Base-by-base conservation (phyloP, 2,329 filamentous ascomycete genomes). In the Diaporthe ampelina region DNA sequence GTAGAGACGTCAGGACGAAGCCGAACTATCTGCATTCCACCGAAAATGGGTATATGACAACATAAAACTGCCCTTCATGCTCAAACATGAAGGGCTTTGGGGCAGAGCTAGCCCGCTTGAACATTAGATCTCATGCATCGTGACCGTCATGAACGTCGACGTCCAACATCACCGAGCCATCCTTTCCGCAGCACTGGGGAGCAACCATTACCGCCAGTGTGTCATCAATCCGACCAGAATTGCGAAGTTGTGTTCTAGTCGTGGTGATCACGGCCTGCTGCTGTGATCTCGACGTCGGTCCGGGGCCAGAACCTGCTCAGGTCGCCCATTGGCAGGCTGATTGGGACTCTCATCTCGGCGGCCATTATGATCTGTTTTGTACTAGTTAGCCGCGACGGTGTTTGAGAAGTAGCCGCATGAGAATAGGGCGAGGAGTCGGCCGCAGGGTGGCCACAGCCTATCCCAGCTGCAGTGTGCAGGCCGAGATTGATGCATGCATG, bases 261-360 rank as follows among this genome's bases (percentile, higher is more conserved):
- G 43, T 61, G 69, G 58, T 59, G 61, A 9, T 59, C 61, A 32
- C 57, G 52, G 15, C 15, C 9, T 0, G 59, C 59, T 0, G 37
- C 29, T 1, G 56, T 29, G 32, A 73, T 50, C 40, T 82, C 79
- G 10, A 82, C 76, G 72, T 85, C 82, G 0, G 83, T 82, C 43
- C 77, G 79, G 0, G 83, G 83, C 87, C 87, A 89, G 71, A 87
- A 85, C 59, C 84, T 85, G 68, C 84, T 88, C 17, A 89, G 81
- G 76, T 89, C 87, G 6, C 87, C 86, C 1, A 89, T 86, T 0
- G 87, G 87, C 3, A 88, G 81, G 37, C 82, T 85, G 50, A 88
- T 75, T 0, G 84, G 84, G 70, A 88, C 84, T 5, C 86, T 82
- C 86, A 89, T 88, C 80, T 89, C 87, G 4, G 84, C 86, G 1